Conservation (phyloP, 1,284 basidiomycete species). For the Cerrena zonata region DNA sequence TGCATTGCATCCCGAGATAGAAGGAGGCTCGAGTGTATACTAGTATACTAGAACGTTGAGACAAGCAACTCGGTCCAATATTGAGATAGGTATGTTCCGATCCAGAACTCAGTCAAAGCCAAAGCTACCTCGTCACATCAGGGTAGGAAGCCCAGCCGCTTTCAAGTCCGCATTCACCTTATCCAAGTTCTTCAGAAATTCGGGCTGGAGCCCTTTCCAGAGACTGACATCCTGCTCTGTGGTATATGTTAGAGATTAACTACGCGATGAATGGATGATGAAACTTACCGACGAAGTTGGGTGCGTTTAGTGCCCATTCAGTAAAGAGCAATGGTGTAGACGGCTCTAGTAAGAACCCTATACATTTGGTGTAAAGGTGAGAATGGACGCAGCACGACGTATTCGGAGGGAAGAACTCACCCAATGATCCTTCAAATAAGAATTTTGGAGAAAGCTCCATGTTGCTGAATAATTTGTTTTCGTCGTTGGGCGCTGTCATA, state of each 20-base stretch:
- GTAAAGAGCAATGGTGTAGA: conserved; percentile 10
- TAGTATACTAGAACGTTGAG: too few relatives aligned
- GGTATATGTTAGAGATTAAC: neutral
- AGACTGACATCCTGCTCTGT: conserved; percentile 53
- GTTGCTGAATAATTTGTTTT: conserved; percentile 49
- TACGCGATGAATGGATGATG: neutral
- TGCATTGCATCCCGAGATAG: too few relatives aligned
- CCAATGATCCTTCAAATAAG: conserved; percentile 46
- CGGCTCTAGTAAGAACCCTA: conserved; percentile 64
- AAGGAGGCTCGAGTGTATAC: too few relatives aligned
- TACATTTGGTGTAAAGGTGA: too few relatives aligned
- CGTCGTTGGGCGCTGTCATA: conserved; percentile 46
- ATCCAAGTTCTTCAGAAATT: conserved; percentile 54
- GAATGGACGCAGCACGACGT: too few relatives aligned
- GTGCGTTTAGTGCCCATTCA: neutral
- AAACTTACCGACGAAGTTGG: neutral
- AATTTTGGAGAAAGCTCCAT: conserved; percentile 45
- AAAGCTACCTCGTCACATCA: too few relatives aligned
- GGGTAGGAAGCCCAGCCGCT: conserved; percentile 29
- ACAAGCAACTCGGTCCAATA: too few relatives aligned
- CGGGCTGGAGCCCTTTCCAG: conserved; percentile 54
- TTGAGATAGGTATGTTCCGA: too few relatives aligned
- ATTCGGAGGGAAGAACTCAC: conserved; percentile 32
- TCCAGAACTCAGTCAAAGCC: too few relatives aligned
- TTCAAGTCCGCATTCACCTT: conserved; percentile 50